A percentile compares a stretch with the other conserved stretches of the same genome.
These are phyloP conservation scores for Termitomyces heimii DNA, from an alignment of 768 basidiomycete species.

Conservation along the genomic window DNA sequence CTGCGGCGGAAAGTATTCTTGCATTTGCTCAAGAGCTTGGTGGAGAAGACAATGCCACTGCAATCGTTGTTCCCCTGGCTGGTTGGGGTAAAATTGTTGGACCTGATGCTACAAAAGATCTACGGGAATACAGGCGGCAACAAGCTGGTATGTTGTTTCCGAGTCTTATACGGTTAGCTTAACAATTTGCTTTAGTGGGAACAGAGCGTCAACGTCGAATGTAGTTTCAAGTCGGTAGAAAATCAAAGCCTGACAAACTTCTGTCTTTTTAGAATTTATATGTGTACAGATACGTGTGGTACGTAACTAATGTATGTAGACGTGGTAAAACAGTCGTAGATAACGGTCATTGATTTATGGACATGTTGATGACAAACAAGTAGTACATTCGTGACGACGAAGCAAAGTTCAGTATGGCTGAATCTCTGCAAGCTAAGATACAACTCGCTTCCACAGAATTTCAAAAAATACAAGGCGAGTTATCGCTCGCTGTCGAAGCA, in stretches of 20 bases:
- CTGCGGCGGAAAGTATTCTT: constrained; percentile 79
- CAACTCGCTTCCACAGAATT: constrained; percentile 71
- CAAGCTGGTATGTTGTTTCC: constrained; percentile 46
- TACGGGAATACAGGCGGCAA: constrained; percentile 73
- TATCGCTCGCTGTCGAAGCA: constrained; percentile 68
- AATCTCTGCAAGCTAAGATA: constrained; percentile 49
- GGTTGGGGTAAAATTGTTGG: constrained; percentile 87
- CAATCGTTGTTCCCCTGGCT: constrained; percentile 83
- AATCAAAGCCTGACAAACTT: not conserved
- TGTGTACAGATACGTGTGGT: not conserved
- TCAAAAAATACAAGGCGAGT: constrained; percentile 75
- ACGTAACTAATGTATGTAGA: not conserved
- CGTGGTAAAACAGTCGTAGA: not conserved
- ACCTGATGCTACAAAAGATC: constrained; percentile 72
- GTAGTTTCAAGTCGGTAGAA: constrained; percentile 25
- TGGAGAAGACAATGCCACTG: constrained; percentile 89
- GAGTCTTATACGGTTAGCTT: not conserved
- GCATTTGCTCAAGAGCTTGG: constrained; percentile 84
- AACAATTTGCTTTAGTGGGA: constrained; percentile 36
- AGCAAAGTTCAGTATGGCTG: constrained; percentile 6
- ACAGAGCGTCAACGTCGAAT: constrained; percentile 63
- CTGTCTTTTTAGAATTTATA: not conserved
- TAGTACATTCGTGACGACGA: not conserved
- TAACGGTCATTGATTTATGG: not conserved
- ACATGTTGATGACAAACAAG: constrained; percentile 2